These are phyloP conservation scores for Chaetomiaceae sp. DNA, from an alignment of 2,329 filamentous ascomycete species.

Conservation along the genomic window DNA sequence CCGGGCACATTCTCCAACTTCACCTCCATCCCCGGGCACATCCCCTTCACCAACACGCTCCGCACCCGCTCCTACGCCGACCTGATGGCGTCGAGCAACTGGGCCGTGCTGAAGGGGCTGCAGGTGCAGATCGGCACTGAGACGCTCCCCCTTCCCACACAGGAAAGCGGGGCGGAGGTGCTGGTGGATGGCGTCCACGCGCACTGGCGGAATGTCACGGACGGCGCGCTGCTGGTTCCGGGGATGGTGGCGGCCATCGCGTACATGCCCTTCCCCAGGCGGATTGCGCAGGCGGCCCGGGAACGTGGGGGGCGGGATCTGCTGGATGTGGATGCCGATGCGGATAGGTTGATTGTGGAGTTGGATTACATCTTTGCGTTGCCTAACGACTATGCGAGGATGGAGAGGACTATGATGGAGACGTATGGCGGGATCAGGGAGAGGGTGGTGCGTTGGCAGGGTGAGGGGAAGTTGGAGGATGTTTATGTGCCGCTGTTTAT, in stretches of 20 bases:
- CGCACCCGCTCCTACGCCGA: slow-evolving; percentile 26
- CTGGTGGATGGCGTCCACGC: slow-evolving; percentile 19
- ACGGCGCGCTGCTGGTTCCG: slow-evolving; percentile 8
- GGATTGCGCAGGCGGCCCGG: slow-evolving; percentile 31
- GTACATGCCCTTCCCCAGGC: slow-evolving; percentile 33
- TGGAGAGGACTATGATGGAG: slow-evolving; percentile 35
- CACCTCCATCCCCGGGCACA: slow-evolving; percentile 41
- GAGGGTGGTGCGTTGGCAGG: slow-evolving; percentile 31
- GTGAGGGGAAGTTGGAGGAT: slow-evolving; percentile 32
- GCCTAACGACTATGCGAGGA: slow-evolving; percentile 27
- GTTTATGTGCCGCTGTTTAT: slow-evolving; percentile 40
- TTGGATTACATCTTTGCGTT: slow-evolving; percentile 39
- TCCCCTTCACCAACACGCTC: slow-evolving; percentile 37
- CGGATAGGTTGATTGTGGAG: slow-evolving; percentile 41
- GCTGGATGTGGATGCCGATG: slow-evolving; percentile 36
- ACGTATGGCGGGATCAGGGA: slow-evolving; percentile 34
- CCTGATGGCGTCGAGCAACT: slow-evolving; percentile 26
- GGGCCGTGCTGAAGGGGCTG: slow-evolving; percentile 21
- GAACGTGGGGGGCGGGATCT: slow-evolving; percentile 37
- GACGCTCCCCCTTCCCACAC: slow-evolving; percentile 24
- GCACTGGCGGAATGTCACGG: slow-evolving; percentile 22
- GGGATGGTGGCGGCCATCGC: slow-evolving; percentile 24
- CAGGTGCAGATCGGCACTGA: slow-evolving; percentile 27
- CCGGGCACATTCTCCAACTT: slow-evolving; percentile 54
- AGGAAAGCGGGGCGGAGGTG: slow-evolving; percentile 9